These are phyloP conservation scores for Coemansia sp. DNA, from an alignment of 192 early-diverging fungal species.

Conservation along the genomic window DNA sequence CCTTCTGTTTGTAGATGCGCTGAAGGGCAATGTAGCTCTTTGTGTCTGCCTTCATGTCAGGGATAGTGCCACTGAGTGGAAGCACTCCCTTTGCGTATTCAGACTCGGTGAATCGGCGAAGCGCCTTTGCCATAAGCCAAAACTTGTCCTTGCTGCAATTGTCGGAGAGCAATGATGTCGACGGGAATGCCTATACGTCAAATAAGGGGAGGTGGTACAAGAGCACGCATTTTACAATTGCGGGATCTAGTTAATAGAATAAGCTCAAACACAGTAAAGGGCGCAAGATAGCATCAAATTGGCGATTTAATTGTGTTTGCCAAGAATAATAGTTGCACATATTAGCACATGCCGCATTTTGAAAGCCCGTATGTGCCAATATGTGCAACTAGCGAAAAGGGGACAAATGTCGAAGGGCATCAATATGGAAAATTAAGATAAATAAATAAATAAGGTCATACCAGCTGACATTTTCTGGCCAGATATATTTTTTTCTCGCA, in stretches of 20 bases:
- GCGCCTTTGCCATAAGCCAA: slow-evolving; percentile 81
- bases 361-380: too few species aligned
- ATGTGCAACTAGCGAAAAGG: neutral
- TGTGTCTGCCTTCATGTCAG: slow-evolving; percentile 98
- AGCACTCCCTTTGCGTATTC: slow-evolving; percentile 68
- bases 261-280: too few species aligned
- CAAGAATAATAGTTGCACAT: too few species aligned
- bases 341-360: too few species aligned
- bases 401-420: neutral
- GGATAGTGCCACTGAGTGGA: slow-evolving; percentile 81
- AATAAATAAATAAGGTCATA: neutral
- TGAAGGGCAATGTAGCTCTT: slow-evolving; percentile 81
- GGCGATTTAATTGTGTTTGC: too few species aligned
- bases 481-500: slow-evolving; percentile 1
- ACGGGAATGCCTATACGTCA: neutral
- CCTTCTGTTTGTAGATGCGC: slow-evolving; percentile 79
- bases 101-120: slow-evolving; percentile 70
- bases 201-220: neutral
- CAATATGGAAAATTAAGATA: slow-evolving; percentile 14
- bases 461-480: neutral
- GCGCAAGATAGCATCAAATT: too few species aligned
- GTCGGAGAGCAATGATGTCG: neutral
- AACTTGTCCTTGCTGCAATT: slow-evolving; percentile 53
- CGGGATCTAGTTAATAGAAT: too few species aligned
- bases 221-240: too few species aligned